phyloP scores from a whole-genome alignment of 495 filamentous ascomycete species.

The Penicillium chermesinum region DNA sequence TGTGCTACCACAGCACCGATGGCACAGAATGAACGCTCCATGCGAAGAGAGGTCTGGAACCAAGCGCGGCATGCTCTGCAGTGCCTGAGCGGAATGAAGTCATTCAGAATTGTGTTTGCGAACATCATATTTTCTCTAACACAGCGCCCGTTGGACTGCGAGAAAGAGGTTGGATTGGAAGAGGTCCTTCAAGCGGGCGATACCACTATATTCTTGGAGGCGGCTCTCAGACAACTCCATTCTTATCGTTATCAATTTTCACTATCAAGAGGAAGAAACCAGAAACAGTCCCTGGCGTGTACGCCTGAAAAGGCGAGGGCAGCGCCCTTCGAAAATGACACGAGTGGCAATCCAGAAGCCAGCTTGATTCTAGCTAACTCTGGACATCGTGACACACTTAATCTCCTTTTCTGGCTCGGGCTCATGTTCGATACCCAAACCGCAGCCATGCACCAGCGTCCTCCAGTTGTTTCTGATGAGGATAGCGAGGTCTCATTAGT shows the following conservation, averaged over 20 bases:
- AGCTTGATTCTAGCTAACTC: conserved; percentile 15
- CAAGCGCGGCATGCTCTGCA: conserved; percentile 37
- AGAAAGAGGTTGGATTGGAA: conserved; percentile 12
- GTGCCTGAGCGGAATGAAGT: conserved; percentile 31
- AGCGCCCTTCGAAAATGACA: background rate
- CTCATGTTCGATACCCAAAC: conserved; percentile 49
- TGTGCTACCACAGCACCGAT: background rate
- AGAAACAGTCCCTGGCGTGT: background rate
- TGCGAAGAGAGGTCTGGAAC: conserved; percentile 41
- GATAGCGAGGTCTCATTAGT: conserved; percentile 30
- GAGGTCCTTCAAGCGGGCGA: conserved; percentile 34
- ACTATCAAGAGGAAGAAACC: conserved; percentile 9
- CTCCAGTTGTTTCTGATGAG: conserved; percentile 41
- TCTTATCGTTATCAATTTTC: conserved; percentile 27
- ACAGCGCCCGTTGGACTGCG: conserved; percentile 29
- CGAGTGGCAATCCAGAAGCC: background rate
- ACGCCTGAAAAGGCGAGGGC: conserved; percentile 4
- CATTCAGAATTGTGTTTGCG: conserved; percentile 42
- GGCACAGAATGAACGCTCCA: conserved; percentile 24
- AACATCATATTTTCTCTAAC: conserved; percentile 44
- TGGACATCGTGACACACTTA: conserved; percentile 35
- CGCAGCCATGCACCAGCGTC: conserved; percentile 42
- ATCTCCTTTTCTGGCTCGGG: conserved; percentile 44
- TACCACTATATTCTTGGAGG: conserved; percentile 36
- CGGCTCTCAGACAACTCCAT: conserved; percentile 30